These are phyloP conservation scores for Rachicladosporium sp. DNA, from an alignment of 2,329 filamentous ascomycete genomes.

Conservation along the genomic window DNA sequence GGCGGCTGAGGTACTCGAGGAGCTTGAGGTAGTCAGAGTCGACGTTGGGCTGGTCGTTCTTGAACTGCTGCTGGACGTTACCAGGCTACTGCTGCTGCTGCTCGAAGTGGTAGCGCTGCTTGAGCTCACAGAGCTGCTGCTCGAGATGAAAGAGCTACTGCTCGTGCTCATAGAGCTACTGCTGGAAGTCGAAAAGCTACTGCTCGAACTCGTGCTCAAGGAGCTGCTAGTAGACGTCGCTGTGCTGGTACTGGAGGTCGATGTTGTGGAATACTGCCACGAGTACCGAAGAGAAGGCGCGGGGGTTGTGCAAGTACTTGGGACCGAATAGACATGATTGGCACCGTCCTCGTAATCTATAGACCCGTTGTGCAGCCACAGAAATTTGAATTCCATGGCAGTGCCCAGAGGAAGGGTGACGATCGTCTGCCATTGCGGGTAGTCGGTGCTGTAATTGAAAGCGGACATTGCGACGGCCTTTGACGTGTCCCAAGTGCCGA, in stretches of 20 bases:
- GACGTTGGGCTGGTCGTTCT: background rate
- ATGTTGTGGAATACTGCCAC: too few relatives aligned
- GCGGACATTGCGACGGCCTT: conserved; percentile 47
- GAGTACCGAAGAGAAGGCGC: too few relatives aligned
- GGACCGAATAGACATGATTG: conserved; percentile 30
- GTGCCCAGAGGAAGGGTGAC: conserved; percentile 45
- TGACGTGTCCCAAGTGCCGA: conserved; percentile 48
- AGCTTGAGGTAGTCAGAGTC: background rate
- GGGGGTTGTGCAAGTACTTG: conserved; percentile 22
- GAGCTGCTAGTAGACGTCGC: too few relatives aligned
- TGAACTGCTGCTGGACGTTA: background rate
- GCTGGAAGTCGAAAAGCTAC: too few relatives aligned
- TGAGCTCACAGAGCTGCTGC: too few relatives aligned
- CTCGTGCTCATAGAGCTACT: too few relatives aligned
- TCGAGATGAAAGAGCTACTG: too few relatives aligned
- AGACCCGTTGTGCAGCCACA: conserved; percentile 44
- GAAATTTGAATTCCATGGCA: conserved; percentile 46
- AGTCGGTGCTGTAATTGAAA: conserved; percentile 44
- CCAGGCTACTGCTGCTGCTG: too few relatives aligned
- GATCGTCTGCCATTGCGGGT: conserved; percentile 50
- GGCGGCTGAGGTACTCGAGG: background rate
- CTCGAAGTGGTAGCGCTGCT: too few relatives aligned
- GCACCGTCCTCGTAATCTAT: conserved; percentile 53
- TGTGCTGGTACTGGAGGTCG: too few relatives aligned
- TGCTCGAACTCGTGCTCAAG: too few relatives aligned